Conservation (phyloP, 306 rosid species). For the Quercus aquifolioides region DNA sequence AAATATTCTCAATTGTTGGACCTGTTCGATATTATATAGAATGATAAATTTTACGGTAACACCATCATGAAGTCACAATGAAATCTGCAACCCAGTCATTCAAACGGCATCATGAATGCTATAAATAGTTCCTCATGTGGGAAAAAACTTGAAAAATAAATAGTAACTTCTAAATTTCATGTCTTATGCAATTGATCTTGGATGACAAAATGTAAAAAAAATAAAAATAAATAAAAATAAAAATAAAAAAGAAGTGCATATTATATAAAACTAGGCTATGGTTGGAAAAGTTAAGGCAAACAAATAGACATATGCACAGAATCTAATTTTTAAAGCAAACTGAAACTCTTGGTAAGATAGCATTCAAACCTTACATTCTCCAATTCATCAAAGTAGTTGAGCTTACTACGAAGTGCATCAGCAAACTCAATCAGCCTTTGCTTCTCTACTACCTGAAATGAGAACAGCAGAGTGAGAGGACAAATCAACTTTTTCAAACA, state of each 20-base stretch:
- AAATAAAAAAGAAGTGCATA: background rate
- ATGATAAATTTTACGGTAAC: too few relatives aligned
- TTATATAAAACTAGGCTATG: background rate
- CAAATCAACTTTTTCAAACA: constrained; percentile 19
- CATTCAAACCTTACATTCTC: constrained; percentile 99
- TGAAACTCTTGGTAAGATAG: constrained; percentile 62
- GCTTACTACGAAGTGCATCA: constrained; percentile 93
- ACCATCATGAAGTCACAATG: too few relatives aligned
- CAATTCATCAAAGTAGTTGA: constrained; percentile 96
- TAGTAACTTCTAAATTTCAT: too few relatives aligned
- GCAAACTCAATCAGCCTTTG: constrained; percentile 86
- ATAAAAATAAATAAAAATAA: too few relatives aligned
- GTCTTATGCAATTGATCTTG: too few relatives aligned
- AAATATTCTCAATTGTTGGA: background rate
- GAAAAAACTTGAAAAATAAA: too few relatives aligned
- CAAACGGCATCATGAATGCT: too few relatives aligned
- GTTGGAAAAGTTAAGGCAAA: too few relatives aligned
- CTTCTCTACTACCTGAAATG: constrained; percentile 81
- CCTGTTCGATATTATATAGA: background rate
- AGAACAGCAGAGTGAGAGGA: constrained; percentile 14
- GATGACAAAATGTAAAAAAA: too few relatives aligned
- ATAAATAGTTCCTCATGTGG: too few relatives aligned
- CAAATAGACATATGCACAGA: too few relatives aligned
- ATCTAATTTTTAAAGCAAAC: constrained; percentile 5
- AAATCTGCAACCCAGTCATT: too few relatives aligned